phyloP scores from a whole-genome alignment of 169 alveolate genomes.

The Theileria equi region DNA sequence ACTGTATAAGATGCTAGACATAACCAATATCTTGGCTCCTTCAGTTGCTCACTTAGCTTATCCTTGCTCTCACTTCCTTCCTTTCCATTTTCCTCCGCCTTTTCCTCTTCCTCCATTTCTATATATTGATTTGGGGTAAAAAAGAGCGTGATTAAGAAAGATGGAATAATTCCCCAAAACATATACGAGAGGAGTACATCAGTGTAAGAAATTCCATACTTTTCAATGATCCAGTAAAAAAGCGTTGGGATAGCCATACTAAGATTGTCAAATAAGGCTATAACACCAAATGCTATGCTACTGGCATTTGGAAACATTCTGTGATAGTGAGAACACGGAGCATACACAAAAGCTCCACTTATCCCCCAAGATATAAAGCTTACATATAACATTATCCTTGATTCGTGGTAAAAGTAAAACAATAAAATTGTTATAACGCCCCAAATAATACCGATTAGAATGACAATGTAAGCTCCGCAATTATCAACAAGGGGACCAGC shows the following conservation, averaged over 20 bases:
- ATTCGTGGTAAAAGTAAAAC: slow-evolving; percentile 6
- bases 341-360: slow-evolving; percentile 34
- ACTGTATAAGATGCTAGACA: slow-evolving; percentile 27
- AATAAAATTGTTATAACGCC: slow-evolving; percentile 41
- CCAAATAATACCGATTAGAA: slow-evolving; percentile 10
- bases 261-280: slow-evolving; percentile 48
- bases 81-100: background rate
- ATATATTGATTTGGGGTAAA: slow-evolving; percentile 35
- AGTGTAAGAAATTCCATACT: slow-evolving; percentile 11
- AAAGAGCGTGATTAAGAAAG: slow-evolving; percentile 13
- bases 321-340: slow-evolving; percentile 44
- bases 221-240: background rate
- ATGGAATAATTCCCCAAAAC: slow-evolving; percentile 37
- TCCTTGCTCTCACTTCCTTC: background rate
- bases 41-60: slow-evolving; percentile 9
- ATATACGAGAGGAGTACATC: slow-evolving; percentile 26
- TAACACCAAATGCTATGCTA: slow-evolving; percentile 44
- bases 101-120: slow-evolving; percentile 6
- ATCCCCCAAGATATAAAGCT: slow-evolving; percentile 48
- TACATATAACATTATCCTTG: background rate
- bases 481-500: slow-evolving; percentile 47
- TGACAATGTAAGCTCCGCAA: slow-evolving; percentile 20
- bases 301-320: slow-evolving; percentile 48
- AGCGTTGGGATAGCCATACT: slow-evolving; percentile 41
- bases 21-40: slow-evolving; percentile 17